These are phyloP conservation scores for Euphorbia schlechtendalii DNA, from an alignment of 441 rosid species.

Conservation along the genomic window DNA sequence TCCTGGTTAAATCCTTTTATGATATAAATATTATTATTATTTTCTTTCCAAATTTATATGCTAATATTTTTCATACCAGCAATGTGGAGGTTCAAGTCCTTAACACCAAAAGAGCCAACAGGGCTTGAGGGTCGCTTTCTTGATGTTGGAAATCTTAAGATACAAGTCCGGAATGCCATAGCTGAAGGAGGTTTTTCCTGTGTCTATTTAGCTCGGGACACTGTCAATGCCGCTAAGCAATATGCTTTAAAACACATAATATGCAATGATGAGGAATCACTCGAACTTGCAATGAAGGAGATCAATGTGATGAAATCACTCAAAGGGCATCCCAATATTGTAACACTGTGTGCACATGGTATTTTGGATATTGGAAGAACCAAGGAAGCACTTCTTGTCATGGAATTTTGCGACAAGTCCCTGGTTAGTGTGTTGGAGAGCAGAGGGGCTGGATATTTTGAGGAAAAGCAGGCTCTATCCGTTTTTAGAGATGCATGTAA, in stretches of 20 bases:
- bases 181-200: conserved; percentile 97
- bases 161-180: conserved; percentile 61
- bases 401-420: conserved; percentile 89
- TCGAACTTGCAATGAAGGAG: conserved; percentile 70
- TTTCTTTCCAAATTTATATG: neutral
- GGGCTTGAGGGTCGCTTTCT: conserved; percentile 84
- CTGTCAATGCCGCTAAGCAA: conserved; percentile 55
- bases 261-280: conserved; percentile 74
- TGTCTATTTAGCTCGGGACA: conserved; percentile 81
- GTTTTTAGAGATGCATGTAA: conserved; percentile 84
- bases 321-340: conserved; percentile 82
- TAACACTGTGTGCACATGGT: conserved; percentile 56
- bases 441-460: conserved; percentile 75
- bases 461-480: conserved; percentile 68
- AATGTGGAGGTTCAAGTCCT: conserved; percentile 95
- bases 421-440: conserved; percentile 69
- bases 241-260: conserved; percentile 91
- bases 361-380: conserved; percentile 81
- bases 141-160: conserved; percentile 72
- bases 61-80: conserved; percentile 15
- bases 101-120: conserved; percentile 66
- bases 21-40: neutral
- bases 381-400: conserved; percentile 80
- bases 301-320: conserved; percentile 73
- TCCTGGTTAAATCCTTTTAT: neutral